phyloP scores from a whole-genome alignment of 2,329 filamentous ascomycete species.

The Lojkania enalia region DNA sequence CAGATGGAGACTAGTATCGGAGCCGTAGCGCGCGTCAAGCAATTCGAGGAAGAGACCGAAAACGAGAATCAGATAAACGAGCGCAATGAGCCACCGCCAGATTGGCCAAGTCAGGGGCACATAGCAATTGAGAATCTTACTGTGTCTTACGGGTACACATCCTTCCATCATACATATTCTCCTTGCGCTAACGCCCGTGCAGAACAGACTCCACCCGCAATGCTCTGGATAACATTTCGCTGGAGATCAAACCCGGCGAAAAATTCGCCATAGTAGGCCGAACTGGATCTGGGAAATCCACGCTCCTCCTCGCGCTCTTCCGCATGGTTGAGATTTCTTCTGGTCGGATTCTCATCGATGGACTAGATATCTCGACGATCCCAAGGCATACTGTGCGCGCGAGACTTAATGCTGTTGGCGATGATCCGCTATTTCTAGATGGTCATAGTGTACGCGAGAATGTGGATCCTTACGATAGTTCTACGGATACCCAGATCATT shows the following conservation, averaged over 20 bases:
- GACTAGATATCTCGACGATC: conserved; percentile 48
- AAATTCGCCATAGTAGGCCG: conserved; percentile 54
- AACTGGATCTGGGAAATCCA: conserved; percentile 51
- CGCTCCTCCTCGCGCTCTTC: conserved; percentile 19
- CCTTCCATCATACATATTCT: neutral
- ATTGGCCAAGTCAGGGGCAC: conserved; percentile 31
- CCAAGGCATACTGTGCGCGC: conserved; percentile 46
- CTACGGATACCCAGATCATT: conserved; percentile 9
- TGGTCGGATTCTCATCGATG: conserved; percentile 51
- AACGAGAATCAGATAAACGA: conserved; percentile 43
- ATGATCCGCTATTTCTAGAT: conserved; percentile 48
- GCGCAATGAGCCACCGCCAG: conserved; percentile 18
- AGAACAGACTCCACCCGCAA: neutral
- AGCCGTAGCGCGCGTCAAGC: conserved; percentile 55
- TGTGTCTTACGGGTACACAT: conserved; percentile 29
- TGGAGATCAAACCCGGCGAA: conserved; percentile 50
- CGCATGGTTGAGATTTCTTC: conserved; percentile 14
- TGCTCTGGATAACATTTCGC: conserved; percentile 18
- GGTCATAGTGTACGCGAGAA: conserved; percentile 14
- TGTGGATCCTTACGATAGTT: conserved; percentile 9
- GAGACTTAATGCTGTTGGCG: conserved; percentile 48
- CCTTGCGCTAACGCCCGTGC: neutral
- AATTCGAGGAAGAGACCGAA: conserved; percentile 48
- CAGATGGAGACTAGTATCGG: conserved; percentile 59
- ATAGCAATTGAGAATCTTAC: conserved; percentile 43